Evolutionary conservation across 169 alveolate species (phyloP).

Genomic region (Cryptosporidium tyzzeri): DNA sequence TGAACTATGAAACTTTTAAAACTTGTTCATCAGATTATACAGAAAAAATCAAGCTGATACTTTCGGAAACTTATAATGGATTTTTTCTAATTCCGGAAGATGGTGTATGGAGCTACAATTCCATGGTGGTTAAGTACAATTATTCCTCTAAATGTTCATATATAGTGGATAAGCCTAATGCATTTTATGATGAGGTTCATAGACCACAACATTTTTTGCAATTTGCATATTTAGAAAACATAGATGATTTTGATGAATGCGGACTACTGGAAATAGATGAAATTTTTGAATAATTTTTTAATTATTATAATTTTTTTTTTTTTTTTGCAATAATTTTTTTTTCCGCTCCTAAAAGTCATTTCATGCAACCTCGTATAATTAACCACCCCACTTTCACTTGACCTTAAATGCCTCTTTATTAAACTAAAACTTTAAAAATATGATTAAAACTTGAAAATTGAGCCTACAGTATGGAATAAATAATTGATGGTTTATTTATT

Average conservation of each 20-base stretch:
- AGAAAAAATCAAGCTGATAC: slow-evolving; percentile 93
- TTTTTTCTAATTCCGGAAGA: slow-evolving; percentile 99
- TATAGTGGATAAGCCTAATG: slow-evolving; percentile 95
- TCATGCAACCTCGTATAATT: slow-evolving; percentile 71
- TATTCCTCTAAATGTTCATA: slow-evolving; percentile 25
- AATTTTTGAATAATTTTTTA: slow-evolving; percentile 27
- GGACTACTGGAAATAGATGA: slow-evolving; percentile 40
- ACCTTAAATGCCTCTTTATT: slow-evolving; percentile 13
- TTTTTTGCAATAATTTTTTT: neutral
- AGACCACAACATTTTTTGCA: slow-evolving; percentile 88
- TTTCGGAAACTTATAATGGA: slow-evolving; percentile 97
- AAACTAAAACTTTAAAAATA: neutral
- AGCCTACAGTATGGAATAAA: neutral
- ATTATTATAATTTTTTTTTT: neutral
- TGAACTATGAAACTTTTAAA: neutral
- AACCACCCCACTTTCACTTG: slow-evolving; percentile 76
- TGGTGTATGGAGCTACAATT: slow-evolving; percentile 99
- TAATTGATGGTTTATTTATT: neutral
- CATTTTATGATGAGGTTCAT: slow-evolving; percentile 97
- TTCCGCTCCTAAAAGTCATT: slow-evolving; percentile 30
- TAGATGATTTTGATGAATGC: slow-evolving; percentile 74
- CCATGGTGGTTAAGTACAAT: slow-evolving; percentile 93
- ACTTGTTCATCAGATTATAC: slow-evolving; percentile 75
- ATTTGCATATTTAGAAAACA: slow-evolving; percentile 80
- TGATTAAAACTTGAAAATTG: neutral